Base-by-base conservation (phyloP, 768 basidiomycete species). In the Amanita jacksonii region DNA sequence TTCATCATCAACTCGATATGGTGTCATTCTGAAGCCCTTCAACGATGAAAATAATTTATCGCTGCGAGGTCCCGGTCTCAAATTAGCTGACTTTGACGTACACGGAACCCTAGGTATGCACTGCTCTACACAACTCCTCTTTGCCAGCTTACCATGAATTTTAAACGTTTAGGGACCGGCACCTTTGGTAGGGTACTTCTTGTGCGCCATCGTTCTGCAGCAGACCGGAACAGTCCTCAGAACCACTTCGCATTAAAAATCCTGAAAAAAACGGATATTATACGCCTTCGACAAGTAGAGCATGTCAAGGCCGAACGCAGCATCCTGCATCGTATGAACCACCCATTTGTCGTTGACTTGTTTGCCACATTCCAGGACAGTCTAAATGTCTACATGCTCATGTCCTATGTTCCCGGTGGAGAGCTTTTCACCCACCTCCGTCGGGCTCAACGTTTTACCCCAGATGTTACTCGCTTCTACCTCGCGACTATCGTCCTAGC, bases 381-480 rank as follows among this genome's bases (percentile, higher is more conserved):
- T 56, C 67, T 91, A 56, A 98, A 99, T 70, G 81, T 98, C 38
- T 99, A 99, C 67, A 94, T 99, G 89, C 70, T 99, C 49, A 80
- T 98, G 68, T 93, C 90, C 39, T 94, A 92, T 58, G 79, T 94
- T 36, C 91, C 93, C 7, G 96, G 96, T 15, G 96, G 96, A 28
- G 96, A 99, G 64, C 79, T 99, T 39, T 98, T 99, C 64, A 97
- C 93, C 4, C 88, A 92, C 54, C 78, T 98, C 28, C 85, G 96
- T 47, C 80, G 96, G 38, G 92, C 93, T 0, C 86, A 90, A 51
- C 78, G 86, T 47, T 98, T 99, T 67, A 89, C 89, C 3, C 85
- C 94, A 23, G 96, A 99, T 58, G 96, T 99, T 50, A 93, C 96
- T 19, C 81, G 96, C 37, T 99, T 98, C 66, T 99, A 97, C 65